These are phyloP conservation scores for Vicia faba DNA, from an alignment of 306 rosid genomes.

Conservation along the genomic window DNA sequence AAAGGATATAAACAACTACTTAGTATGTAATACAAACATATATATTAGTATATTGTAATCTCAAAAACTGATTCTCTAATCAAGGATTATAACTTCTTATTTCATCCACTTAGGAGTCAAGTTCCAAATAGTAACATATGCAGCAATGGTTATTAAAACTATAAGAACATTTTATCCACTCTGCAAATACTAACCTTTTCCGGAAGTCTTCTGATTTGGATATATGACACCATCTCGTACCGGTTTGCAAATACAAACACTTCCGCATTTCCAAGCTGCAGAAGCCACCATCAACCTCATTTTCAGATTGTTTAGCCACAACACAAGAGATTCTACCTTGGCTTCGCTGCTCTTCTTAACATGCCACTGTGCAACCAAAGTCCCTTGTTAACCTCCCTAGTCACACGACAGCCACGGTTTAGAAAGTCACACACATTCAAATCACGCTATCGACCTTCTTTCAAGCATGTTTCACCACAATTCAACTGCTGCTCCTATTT, in stretches of 20 bases:
- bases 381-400: conserved; percentile 50
- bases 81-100: background rate
- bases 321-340: conserved; percentile 17
- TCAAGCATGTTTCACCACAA: conserved; percentile 58
- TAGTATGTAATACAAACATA: no score
- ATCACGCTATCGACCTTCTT: conserved; percentile 61
- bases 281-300: conserved; percentile 15
- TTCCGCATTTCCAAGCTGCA: conserved; percentile 7
- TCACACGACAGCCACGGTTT: conserved; percentile 52
- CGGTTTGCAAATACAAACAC: conserved; percentile 3
- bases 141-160: conserved; percentile 10
- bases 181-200: conserved; percentile 34
- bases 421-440: conserved; percentile 52
- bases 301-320: conserved; percentile 16
- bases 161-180: conserved; percentile 14
- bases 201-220: conserved; percentile 16
- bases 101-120: background rate
- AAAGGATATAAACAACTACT: no score
- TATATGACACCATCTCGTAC: conserved; percentile 5
- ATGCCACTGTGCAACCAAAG: conserved; percentile 56
- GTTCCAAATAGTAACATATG: background rate
- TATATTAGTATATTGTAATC: no score
- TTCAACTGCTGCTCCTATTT: conserved; percentile 51
- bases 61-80: conserved; percentile 1
- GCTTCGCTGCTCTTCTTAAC: conserved; percentile 52